Evolutionary conservation across 2,329 filamentous ascomycete species (phyloP), one percentile per base, ranked within the genome.

Genomic region (Fusarium napiforme): DNA sequence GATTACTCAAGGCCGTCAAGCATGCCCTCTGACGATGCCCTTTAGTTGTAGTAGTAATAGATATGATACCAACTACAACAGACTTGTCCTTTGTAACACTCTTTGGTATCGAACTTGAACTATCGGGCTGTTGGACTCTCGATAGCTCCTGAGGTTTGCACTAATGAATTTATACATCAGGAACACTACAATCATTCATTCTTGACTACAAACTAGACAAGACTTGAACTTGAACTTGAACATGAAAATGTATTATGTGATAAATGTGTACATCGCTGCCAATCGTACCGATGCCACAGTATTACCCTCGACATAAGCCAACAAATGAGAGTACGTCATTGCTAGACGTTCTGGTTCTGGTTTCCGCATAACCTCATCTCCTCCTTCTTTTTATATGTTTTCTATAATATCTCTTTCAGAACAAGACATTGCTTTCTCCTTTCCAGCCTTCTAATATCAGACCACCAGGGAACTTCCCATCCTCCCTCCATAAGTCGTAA

Each of bases 31-130:
- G 75, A 67, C 70, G 62, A 67, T 65, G 69, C 66, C 69, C 66
- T 62, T 62, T 78, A 78, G 68, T 78, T 69, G 67, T 78, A 78
- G 75, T 77, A 71, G 60, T 78, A 78, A 78, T 78, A 78, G 56
- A 78, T 57, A 75, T 67, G 75, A 77, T 77, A 78, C 66, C 50
- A 74, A 47, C 64, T 50, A 47, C 28, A n/a, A 36, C 57, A 32
- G 14, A 42, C 57, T 30, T 42, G 21, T 8, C 21, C 9, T 49
- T 45, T 43, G 18, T 19, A 15, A 39, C 12, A 18, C 55, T 28
- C 30, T 28, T 10, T 9, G 23, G 7, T 58, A 5, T 7, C 26
- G 8, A 49, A 30, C 19, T 37, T 49, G 11, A 30, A n/a, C 23
- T 18, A 34, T 50, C 26, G 14, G 19, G 7, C 34, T n/a, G 15